Conservation (phyloP, 2,329 filamentous ascomycete genomes). For the Epichloe coenophiala region DNA sequence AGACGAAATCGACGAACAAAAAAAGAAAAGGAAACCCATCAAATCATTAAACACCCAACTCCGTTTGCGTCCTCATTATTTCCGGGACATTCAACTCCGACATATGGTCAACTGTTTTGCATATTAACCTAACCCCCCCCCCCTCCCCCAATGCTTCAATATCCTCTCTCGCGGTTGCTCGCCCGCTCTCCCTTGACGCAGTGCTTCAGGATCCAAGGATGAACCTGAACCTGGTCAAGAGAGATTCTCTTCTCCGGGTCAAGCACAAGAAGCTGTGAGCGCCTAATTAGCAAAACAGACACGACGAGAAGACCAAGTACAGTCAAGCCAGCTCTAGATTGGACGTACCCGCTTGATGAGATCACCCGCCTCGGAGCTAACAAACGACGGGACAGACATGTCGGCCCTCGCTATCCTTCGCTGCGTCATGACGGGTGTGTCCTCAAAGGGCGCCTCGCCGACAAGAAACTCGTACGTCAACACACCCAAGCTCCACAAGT, state of each 20-base stretch:
- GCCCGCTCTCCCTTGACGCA: constrained; percentile 55
- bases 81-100: constrained; percentile 2
- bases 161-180: constrained; percentile 33
- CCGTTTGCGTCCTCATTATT: constrained; percentile 1
- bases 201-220: constrained; percentile 96
- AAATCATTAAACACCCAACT: constrained; percentile 7
- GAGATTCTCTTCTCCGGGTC: constrained; percentile 89
- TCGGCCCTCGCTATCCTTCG: constrained; percentile 77
- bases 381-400: constrained; percentile 83
- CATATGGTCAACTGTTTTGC: constrained; percentile 7
- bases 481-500: constrained; percentile 90
- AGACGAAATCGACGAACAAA: neutral
- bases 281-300: constrained; percentile 11
- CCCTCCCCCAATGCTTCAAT: constrained; percentile 8
- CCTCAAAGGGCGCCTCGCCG: constrained; percentile 93
- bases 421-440: constrained; percentile 89
- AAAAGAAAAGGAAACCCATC: neutral
- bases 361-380: constrained; percentile 81
- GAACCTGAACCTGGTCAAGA: constrained; percentile 73
- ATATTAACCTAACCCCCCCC: too few relatives aligned
- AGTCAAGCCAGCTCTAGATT: neutral
- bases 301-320: neutral
- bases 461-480: constrained; percentile 93
- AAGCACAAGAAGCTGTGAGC: constrained; percentile 66
- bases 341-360: constrained; percentile 71